A percentile compares a stretch with the other conserved stretches of the same genome.
Conservation (phyloP, 1,139 yeast genomes). For the Suhomyces guaymorum region DNA sequence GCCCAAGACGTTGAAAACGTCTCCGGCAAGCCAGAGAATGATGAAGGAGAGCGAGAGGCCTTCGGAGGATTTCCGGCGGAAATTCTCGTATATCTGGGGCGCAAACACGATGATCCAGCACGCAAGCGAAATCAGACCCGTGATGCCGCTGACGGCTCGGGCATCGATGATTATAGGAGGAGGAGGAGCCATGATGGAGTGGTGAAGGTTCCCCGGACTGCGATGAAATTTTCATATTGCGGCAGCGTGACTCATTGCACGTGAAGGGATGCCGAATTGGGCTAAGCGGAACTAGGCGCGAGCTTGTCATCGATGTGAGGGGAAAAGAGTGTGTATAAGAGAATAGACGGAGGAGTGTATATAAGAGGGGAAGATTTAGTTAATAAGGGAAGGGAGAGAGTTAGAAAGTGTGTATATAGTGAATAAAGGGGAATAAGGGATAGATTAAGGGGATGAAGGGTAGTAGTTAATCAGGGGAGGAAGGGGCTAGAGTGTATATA, state of each 20-base stretch:
- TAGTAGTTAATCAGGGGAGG: too few relatives aligned
- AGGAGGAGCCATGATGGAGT: constrained; percentile 49
- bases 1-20: constrained; percentile 86
- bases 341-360: too few relatives aligned
- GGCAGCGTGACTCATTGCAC: constrained; percentile 9
- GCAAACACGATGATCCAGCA: constrained; percentile 98
- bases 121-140: constrained; percentile 90
- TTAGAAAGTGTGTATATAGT: too few relatives aligned
- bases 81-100: constrained; percentile 94
- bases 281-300: constrained; percentile 1
- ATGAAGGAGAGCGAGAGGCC: constrained; percentile 84
- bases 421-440: too few relatives aligned
- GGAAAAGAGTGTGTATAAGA: too few relatives aligned
- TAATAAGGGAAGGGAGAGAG: too few relatives aligned
- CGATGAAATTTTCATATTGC: constrained; percentile 1
- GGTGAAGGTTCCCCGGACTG: constrained; percentile 2
- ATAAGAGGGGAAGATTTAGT: too few relatives aligned
- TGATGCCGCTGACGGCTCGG: constrained; percentile 81
- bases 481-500: too few relatives aligned
- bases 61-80: constrained; percentile 77
- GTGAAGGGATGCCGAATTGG: constrained; percentile 3
- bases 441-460: too few relatives aligned
- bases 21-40: constrained; percentile 85
- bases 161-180: constrained; percentile 71
- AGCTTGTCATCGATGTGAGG: too few relatives aligned